Conservation (phyloP, 148 eudicot species). For the Vaccinium darrowii region DNA sequence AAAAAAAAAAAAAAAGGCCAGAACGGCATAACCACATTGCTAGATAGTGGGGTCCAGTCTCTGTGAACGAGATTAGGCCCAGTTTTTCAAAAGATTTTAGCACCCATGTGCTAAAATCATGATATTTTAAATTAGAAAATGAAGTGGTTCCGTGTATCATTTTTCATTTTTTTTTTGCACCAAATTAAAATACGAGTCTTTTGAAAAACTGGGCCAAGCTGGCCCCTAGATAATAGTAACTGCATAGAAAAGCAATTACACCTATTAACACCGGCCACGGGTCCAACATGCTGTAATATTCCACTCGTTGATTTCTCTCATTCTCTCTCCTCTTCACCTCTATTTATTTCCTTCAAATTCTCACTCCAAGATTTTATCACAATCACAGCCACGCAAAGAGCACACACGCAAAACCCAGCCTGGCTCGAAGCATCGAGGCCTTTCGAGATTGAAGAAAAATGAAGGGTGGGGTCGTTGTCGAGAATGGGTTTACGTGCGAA, state of each 20-base stretch:
- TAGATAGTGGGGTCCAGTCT: too few species aligned
- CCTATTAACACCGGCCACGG: neutral
- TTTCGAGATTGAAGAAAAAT: neutral
- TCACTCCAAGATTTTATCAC: neutral
- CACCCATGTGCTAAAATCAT: too few species aligned
- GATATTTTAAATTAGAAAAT: too few species aligned
- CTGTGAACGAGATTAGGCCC: too few species aligned
- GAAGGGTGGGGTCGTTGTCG: conserved; percentile 27
- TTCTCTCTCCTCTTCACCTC: neutral
- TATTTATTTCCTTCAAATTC: neutral
- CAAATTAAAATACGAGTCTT: too few species aligned
- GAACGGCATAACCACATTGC: too few species aligned
- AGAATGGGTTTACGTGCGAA: conserved; percentile 24
- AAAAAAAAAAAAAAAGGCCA: too few species aligned
- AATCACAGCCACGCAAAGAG: neutral
- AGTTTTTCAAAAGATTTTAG: too few species aligned
- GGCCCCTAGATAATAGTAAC: too few species aligned
- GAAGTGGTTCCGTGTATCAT: too few species aligned
- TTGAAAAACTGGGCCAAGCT: too few species aligned
- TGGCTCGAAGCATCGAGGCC: neutral
- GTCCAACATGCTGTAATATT: neutral
- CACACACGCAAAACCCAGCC: neutral
- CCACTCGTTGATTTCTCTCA: neutral
- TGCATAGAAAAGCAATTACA: neutral
- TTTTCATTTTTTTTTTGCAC: too few species aligned